Conservation (phyloP, 2,329 filamentous ascomycete genomes). For the Albifimbria verrucaria region DNA sequence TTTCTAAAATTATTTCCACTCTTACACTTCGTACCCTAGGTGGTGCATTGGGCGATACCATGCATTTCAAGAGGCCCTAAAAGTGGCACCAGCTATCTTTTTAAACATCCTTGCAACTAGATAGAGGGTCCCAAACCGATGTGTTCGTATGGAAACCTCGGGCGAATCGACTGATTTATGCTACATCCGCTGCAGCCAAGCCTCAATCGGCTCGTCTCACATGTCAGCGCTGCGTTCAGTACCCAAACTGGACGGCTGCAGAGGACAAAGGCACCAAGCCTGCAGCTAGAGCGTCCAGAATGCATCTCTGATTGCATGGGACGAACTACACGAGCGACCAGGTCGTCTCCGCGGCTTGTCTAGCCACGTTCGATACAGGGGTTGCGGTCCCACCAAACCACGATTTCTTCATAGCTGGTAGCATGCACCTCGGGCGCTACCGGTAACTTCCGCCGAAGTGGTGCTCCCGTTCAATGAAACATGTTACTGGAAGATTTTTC, state of each 20-base stretch:
- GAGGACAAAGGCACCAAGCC: neutral
- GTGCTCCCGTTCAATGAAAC: neutral
- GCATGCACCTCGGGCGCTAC: neutral
- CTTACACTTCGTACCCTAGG: too few species aligned
- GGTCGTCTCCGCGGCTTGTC: neutral
- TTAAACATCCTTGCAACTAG: too few species aligned
- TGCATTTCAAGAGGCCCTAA: too few species aligned
- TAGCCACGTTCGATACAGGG: neutral
- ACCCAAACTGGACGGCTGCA: neutral
- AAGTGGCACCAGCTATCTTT: too few species aligned
- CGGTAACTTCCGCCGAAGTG: neutral
- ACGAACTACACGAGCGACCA: neutral
- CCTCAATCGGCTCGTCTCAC: neutral
- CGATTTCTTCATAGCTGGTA: neutral
- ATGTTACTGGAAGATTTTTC: neutral
- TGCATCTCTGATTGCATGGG: neutral
- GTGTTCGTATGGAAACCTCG: too few species aligned
- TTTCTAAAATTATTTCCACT: too few species aligned
- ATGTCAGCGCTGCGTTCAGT: neutral
- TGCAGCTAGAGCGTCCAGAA: neutral
- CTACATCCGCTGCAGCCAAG: neutral
- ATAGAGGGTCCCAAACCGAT: too few species aligned
- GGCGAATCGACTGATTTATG: too few species aligned
- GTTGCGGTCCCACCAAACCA: neutral
- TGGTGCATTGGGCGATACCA: too few species aligned